Conservation (phyloP, 805 yeast species). For the Saturnispora quitensis region DNA sequence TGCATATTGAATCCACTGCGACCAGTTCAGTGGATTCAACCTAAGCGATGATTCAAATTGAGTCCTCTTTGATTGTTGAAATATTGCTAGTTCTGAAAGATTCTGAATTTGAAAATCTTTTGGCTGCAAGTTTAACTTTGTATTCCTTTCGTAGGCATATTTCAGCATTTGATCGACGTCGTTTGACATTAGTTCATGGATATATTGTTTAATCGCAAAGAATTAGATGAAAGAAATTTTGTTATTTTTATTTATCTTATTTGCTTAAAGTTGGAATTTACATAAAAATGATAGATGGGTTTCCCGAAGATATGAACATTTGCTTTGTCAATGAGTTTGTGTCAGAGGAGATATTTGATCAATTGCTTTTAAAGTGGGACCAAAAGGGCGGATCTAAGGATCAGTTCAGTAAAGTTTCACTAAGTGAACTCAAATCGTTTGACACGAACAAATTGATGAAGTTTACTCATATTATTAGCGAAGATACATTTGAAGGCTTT, state of each 20-base stretch:
- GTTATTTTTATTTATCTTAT: not conserved
- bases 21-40: conserved; percentile 68
- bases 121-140: conserved; percentile 10
- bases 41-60: conserved; percentile 85
- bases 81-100: conserved; percentile 69
- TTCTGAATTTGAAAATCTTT: conserved; percentile 53
- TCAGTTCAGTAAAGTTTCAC: not conserved
- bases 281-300: not conserved
- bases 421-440: conserved; percentile 12
- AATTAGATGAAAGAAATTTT: not conserved
- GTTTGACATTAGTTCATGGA: not conserved
- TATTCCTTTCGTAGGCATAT: conserved; percentile 5
- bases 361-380: not conserved
- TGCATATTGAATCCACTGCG: conserved; percentile 92
- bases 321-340: not conserved
- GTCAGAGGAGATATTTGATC: not conserved
- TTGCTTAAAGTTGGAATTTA: too few relatives aligned
- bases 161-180: conserved; percentile 17
- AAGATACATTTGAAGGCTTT: conserved; percentile 37
- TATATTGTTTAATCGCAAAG: not conserved
- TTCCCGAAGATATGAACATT: conserved; percentile 1
- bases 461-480: conserved; percentile 43
- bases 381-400: not conserved
- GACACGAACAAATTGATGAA: conserved; percentile 13
- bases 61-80: conserved; percentile 64